Evolutionary conservation across 352 stramenopile species (phyloP), one percentile per base, ranked within the genome.

Genomic region (Phytopythium helicoides): DNA sequence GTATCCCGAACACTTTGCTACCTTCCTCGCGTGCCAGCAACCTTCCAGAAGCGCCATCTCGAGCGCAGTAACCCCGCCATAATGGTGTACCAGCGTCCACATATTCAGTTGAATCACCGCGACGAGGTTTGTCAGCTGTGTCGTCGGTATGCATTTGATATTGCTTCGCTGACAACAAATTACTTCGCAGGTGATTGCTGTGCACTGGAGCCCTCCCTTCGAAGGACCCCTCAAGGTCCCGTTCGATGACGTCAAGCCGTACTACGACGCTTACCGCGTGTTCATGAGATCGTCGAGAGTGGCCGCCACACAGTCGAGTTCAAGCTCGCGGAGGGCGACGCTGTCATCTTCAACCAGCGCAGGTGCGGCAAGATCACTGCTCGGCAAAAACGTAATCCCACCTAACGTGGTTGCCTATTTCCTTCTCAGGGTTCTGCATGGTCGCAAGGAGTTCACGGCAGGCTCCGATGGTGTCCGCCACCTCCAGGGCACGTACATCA

Each of bases 131-230:
- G 19, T 25, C n/a, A n/a, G n/a, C n/a, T n/a, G n/a, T n/a, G n/a
- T n/a, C n/a, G n/a, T n/a, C n/a, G n/a, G n/a, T n/a, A n/a, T n/a
- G n/a, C n/a, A n/a, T n/a, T n/a, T n/a, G n/a, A n/a, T n/a, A n/a
- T n/a, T n/a, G n/a, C n/a, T n/a, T 22, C 23, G 18, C 19, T 35
- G 16, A 14, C 6, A 7, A n/a, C 18, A 36, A 46, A 23, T 25
- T 2, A 45, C 54, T 28, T 2, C 49, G 12, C 58, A 96, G 70
- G 85, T 96, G 25, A 68, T 96, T 36, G 87, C 81, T 21, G 86
- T 98, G 19, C 83, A 96, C 66, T 98, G 95, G 95, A 95, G 81
- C 34, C 94, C 95, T 54, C 89, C 94, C 0, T 98, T 98, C 62
- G 93, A 98, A 66, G 95, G 92, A 3, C 89, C 92, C n/a, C 56